Evolutionary conservation across 1,284 basidiomycete genomes (phyloP).

Genomic region (Paramarasmius palmivorus): DNA sequence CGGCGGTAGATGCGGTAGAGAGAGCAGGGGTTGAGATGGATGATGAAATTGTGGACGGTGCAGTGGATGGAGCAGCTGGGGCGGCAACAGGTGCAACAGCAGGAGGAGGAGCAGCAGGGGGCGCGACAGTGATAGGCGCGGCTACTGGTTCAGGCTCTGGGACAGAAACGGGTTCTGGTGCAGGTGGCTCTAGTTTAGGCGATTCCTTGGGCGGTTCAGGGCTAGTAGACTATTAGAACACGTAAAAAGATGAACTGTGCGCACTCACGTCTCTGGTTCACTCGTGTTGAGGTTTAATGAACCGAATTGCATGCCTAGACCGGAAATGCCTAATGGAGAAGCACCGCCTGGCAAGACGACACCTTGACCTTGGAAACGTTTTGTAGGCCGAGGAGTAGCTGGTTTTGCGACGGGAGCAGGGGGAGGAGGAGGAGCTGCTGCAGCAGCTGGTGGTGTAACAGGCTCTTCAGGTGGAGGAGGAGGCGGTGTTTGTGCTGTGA

Average conservation of each 20-base stretch:
- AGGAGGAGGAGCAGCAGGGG: conserved; percentile 1
- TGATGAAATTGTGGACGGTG: conserved; percentile 8
- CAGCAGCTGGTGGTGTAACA: conserved; percentile 24
- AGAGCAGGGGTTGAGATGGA: conserved; percentile 6
- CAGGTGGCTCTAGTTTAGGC: background rate
- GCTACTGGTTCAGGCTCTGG: background rate
- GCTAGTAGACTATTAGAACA: background rate
- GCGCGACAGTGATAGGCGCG: background rate
- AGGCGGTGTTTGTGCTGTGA: conserved; percentile 35
- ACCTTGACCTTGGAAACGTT: conserved; percentile 4
- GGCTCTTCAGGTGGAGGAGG: conserved; percentile 18
- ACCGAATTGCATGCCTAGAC: conserved; percentile 2
- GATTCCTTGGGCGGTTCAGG: background rate
- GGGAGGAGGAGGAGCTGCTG: conserved; percentile 17
- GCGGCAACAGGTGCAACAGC: background rate
- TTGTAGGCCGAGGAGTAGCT: conserved; percentile 1
- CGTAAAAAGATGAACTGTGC: no score
- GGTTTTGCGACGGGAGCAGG: conserved; percentile 20
- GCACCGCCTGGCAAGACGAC: background rate
- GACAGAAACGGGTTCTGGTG: conserved; percentile 7
- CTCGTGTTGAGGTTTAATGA: background rate
- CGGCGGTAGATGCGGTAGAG: conserved; percentile 4
- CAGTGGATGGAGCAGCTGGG: background rate
- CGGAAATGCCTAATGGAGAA: background rate
- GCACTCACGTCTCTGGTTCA: no score